Base-by-base conservation (phyloP, 495 filamentous ascomycete species). In the Penicillium subrubescens region DNA sequence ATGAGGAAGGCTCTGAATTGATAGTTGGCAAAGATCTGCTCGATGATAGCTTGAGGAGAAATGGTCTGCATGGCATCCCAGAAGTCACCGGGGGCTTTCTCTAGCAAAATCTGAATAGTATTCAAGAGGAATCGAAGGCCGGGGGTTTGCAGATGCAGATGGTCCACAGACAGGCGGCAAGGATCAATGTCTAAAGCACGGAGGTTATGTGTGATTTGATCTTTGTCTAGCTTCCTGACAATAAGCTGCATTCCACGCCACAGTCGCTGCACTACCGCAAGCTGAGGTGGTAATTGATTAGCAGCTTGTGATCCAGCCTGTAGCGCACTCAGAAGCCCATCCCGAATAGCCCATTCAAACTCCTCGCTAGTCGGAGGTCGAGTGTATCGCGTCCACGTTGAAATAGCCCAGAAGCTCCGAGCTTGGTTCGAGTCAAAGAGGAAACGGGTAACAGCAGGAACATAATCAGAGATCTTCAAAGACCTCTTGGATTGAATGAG, bases 31-130 rank as follows among this genome's bases (percentile, higher is more conserved):
- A 94, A 89, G 52, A 95, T 86, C 57, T 90, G 86, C 64, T 96
- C 91, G 53, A 90, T 85, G 44, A 96, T 81, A 31, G 86, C 82
- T 34, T 87, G 86, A 8, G 92, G 89, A 2, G 90, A 89, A 51
- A 93, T 90, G 17, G 89, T 83, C 34, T 90, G 90, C 80, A 92
- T 90, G 1, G 92, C 90, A 65, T 89, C 88, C 93, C 93, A 97
- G 68, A 96, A 96, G 60, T 90, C 89, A 48, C 82, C 84, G 0
- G 91, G 84, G 0, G 91, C 89, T 61, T 90, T 90, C 60, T 88
- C 84, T 48, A 97, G 77, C 15, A 97, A 81, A 11, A 74, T 80
- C 33, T 83, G 82, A 54, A 95, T 86, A 1, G 87, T 86, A 61
- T 87, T 84, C 31, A 95, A 69, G 6, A 93, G 76, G 64, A 87